Conservation (phyloP, 169 alveolate genomes). For the Toxoplasma gondii region DNA sequence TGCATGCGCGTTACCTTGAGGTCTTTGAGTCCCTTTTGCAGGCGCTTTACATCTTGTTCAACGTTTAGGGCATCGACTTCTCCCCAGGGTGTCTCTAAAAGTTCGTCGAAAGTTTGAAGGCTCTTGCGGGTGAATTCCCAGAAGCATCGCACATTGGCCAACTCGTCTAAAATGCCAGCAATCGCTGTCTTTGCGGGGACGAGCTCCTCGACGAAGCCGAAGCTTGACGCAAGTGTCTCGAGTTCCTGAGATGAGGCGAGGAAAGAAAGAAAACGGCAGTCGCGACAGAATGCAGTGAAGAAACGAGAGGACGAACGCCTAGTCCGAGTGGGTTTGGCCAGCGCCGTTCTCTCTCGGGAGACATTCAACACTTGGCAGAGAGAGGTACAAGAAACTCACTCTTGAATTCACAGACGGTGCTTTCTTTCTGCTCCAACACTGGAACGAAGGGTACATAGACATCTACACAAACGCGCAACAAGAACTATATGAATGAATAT, state of each 20-base stretch:
- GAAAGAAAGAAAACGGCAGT: background rate
- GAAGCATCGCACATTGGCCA: conserved; percentile 81
- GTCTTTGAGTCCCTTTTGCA: conserved; percentile 83
- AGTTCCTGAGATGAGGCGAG: conserved; percentile 57
- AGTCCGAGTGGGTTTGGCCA: too few species aligned
- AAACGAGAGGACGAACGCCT: background rate
- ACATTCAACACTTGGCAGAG: too few species aligned
- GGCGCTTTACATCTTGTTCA: conserved; percentile 90
- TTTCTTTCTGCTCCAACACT: too few species aligned
- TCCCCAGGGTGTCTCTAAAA: conserved; percentile 85
- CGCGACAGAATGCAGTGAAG: background rate
- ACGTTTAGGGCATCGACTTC: conserved; percentile 85
- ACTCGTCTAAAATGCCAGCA: conserved; percentile 83
- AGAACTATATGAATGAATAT: too few species aligned
- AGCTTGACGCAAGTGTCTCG: conserved; percentile 84
- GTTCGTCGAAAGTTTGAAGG: conserved; percentile 79
- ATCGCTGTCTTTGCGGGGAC: conserved; percentile 84
- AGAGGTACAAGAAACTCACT: too few species aligned
- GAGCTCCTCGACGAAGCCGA: conserved; percentile 91
- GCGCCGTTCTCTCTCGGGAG: too few species aligned
- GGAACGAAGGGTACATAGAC: too few species aligned
- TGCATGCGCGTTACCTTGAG: conserved; percentile 39
- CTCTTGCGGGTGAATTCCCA: conserved; percentile 89
- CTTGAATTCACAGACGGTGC: too few species aligned
- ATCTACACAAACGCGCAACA: too few species aligned